Evolutionary conservation across 805 yeast genomes (phyloP).

Genomic region (Groenewaldozyma tartarivorans): DNA sequence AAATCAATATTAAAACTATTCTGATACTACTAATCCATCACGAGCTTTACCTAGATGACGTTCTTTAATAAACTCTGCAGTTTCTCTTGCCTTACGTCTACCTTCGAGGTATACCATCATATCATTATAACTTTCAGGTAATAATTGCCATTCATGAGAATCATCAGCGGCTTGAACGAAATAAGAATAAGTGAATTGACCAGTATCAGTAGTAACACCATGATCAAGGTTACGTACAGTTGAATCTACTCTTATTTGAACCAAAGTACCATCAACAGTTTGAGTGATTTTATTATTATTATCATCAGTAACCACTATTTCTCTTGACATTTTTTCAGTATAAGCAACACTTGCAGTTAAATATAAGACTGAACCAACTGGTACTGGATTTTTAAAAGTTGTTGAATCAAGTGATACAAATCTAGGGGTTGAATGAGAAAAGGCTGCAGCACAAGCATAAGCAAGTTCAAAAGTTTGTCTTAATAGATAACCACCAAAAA

Average conservation of each 20-base stretch:
- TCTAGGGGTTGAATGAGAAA: slow-evolving; percentile 76
- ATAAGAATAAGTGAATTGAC: slow-evolving; percentile 82
- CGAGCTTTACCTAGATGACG: slow-evolving; percentile 24
- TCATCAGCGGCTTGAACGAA: slow-evolving; percentile 38
- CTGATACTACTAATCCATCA: slow-evolving; percentile 13
- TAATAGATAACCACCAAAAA: slow-evolving; percentile 88
- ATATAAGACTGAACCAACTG: slow-evolving; percentile 83
- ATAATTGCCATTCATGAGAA: slow-evolving; percentile 46
- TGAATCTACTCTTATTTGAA: slow-evolving; percentile 86
- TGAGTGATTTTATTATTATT: slow-evolving; percentile 11
- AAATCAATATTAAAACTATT: slow-evolving; percentile 4
- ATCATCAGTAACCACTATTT: slow-evolving; percentile 12
- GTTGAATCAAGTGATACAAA: slow-evolving; percentile 86
- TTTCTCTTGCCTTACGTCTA: slow-evolving; percentile 78
- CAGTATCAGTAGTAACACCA: slow-evolving; percentile 58
- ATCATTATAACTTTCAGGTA: slow-evolving; percentile 82
- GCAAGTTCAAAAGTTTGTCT: slow-evolving; percentile 92
- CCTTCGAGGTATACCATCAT: slow-evolving; percentile 90
- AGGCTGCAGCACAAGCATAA: slow-evolving; percentile 85
- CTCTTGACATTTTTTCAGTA: slow-evolving; percentile 62
- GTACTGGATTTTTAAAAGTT: slow-evolving; percentile 88
- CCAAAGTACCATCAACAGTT: slow-evolving; percentile 51
- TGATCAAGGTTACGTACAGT: slow-evolving; percentile 60
- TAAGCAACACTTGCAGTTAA: slow-evolving; percentile 77
- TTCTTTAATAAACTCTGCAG: slow-evolving; percentile 55